Conservation (phyloP, 208 protist genomes). For the Kentomonas sorsogonicus region DNA sequence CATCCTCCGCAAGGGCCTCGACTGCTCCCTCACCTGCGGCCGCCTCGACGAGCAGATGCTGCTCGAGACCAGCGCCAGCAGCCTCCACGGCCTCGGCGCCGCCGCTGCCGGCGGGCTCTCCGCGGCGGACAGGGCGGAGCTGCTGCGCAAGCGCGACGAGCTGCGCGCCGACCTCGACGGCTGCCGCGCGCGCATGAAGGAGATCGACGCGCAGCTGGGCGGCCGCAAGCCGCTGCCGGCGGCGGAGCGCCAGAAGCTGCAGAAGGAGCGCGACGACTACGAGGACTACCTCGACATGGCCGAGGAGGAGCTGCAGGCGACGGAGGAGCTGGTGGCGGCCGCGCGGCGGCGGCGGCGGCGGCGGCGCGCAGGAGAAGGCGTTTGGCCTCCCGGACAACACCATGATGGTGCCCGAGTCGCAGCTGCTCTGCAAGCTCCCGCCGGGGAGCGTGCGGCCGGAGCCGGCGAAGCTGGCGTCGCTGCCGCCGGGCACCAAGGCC, state of each 20-base stretch:
- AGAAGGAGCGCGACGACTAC: conserved; percentile 24
- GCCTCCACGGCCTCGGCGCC: neutral
- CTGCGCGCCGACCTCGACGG: conserved; percentile 23
- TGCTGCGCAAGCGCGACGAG: conserved; percentile 22
- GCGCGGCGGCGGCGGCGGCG: neutral
- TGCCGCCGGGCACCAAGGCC: neutral
- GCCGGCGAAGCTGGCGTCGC: neutral
- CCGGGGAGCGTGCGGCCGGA: neutral
- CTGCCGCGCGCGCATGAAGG: conserved; percentile 25
- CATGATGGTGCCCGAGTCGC: too few relatives aligned
- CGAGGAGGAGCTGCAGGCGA: conserved; percentile 25
- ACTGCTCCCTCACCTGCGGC: too few relatives aligned
- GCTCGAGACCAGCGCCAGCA: too few relatives aligned
- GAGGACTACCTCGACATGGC: conserved; percentile 31
- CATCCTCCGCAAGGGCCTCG: too few relatives aligned
- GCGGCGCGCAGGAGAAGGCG: neutral
- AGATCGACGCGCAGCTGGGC: conserved; percentile 16
- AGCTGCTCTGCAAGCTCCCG: too few relatives aligned
- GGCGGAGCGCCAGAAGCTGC: conserved; percentile 7
- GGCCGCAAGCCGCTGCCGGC: neutral
- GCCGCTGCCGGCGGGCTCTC: conserved; percentile 2
- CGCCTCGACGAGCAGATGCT: too few relatives aligned
- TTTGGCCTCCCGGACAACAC: neutral
- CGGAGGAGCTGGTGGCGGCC: neutral
- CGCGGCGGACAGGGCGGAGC: conserved; percentile 24